These are phyloP conservation scores for Diplodia seriata DNA, from an alignment of 2,329 filamentous ascomycete genomes.

Conservation along the genomic window DNA sequence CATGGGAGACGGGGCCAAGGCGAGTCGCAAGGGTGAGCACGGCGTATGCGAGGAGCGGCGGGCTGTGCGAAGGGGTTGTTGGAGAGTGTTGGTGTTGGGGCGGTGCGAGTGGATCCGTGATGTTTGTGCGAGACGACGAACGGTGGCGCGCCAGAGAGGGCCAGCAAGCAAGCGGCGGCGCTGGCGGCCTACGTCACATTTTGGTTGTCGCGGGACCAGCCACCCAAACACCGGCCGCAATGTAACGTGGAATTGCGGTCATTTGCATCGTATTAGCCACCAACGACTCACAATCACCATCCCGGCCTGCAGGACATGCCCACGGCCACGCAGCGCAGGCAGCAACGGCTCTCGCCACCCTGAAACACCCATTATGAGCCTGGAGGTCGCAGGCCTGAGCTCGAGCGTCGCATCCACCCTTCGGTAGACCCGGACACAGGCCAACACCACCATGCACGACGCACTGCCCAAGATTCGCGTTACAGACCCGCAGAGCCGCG, in stretches of 20 bases:
- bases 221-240: conserved; percentile 23
- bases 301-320: conserved; percentile 14
- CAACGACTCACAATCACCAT: conserved; percentile 24
- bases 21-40: neutral
- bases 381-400: conserved; percentile 11
- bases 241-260: conserved; percentile 31
- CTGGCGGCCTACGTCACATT: conserved; percentile 13
- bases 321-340: conserved; percentile 8
- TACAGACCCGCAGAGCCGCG: conserved; percentile 50
- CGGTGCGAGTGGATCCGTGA: conserved; percentile 12
- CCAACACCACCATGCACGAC: conserved; percentile 45
- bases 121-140: conserved; percentile 15
- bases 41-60: conserved; percentile 1
- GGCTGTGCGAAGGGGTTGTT: neutral
- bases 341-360: conserved; percentile 21
- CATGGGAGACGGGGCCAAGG: neutral
- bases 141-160: neutral
- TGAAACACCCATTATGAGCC: conserved; percentile 32
- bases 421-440: conserved; percentile 17
- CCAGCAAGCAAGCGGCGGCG: neutral
- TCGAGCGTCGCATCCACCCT: conserved; percentile 19
- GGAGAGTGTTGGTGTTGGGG: conserved; percentile 5
- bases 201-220: neutral
- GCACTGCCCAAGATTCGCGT: conserved; percentile 53
- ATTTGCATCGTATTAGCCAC: conserved; percentile 28